A percentile compares a stretch with the other conserved stretches of the same genome.
Evolutionary conservation across 78 protist genomes (phyloP).

Genomic region (Dictyostelium firmibasis): DNA sequence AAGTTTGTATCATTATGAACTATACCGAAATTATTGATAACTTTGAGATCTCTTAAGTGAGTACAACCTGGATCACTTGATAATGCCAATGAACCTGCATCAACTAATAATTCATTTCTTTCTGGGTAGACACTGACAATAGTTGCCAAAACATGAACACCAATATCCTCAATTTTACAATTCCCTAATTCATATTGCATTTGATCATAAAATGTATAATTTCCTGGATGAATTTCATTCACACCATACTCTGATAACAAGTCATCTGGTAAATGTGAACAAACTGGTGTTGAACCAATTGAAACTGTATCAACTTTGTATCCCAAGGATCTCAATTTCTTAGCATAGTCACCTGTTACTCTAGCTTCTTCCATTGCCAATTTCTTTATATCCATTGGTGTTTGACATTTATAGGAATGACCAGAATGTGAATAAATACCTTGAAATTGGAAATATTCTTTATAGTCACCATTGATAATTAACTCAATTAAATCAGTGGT

Average conservation of each 20-base stretch:
- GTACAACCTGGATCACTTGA: conserved; percentile 77
- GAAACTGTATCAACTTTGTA: conserved; percentile 13
- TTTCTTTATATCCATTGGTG: conserved; percentile 16
- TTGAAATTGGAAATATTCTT: conserved; percentile 45
- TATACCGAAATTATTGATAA: conserved; percentile 26
- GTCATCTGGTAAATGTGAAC: conserved; percentile 38
- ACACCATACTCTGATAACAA: conserved; percentile 25
- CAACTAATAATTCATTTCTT: conserved; percentile 58
- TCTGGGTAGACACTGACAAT: conserved; percentile 50
- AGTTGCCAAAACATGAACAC: conserved; percentile 34
- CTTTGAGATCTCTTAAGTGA: background rate
- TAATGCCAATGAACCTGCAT: conserved; percentile 60
- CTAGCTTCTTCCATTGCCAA: conserved; percentile 44
- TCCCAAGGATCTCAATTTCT: background rate
- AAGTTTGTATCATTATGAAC: conserved; percentile 16
- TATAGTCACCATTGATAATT: background rate
- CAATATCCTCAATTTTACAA: conserved; percentile 33
- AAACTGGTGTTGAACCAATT: conserved; percentile 73
- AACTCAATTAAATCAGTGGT: conserved; percentile 20
- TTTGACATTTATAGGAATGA: conserved; percentile 42
- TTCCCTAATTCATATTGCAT: conserved; percentile 70
- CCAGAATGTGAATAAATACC: conserved; percentile 71
- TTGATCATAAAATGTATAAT: conserved; percentile 61
- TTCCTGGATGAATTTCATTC: conserved; percentile 69
- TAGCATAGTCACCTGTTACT: conserved; percentile 42